These are phyloP conservation scores for Plasmopara muralis DNA, from an alignment of 352 stramenopile species.

Conservation along the genomic window DNA sequence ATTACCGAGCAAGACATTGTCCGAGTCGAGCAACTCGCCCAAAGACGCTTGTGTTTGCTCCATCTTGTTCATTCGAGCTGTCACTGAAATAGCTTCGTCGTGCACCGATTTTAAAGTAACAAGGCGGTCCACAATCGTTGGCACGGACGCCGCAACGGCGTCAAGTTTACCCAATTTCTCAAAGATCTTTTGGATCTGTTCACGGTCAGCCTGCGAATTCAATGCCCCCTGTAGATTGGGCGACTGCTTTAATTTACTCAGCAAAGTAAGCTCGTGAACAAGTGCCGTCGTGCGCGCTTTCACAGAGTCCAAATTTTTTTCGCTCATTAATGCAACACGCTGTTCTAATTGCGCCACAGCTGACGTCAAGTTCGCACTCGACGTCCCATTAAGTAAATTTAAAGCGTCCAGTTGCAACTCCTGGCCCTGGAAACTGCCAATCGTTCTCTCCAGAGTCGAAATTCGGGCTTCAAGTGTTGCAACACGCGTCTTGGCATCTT, in stretches of 20 bases:
- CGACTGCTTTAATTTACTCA: constrained; percentile 76
- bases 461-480: constrained; percentile 53
- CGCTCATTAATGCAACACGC: constrained; percentile 58
- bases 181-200: constrained; percentile 68
- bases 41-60: constrained; percentile 55
- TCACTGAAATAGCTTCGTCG: constrained; percentile 50
- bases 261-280: constrained; percentile 67
- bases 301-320: constrained; percentile 74
- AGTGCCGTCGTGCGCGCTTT: constrained; percentile 70
- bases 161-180: constrained; percentile 58
- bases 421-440: constrained; percentile 49
- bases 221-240: constrained; percentile 49
- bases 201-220: constrained; percentile 47
- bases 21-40: constrained; percentile 50
- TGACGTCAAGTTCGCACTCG: constrained; percentile 34
- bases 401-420: constrained; percentile 45
- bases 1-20: constrained; percentile 57
- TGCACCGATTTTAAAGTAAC: constrained; percentile 67
- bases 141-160: constrained; percentile 50
- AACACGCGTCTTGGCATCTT: constrained; percentile 56
- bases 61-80: constrained; percentile 46
- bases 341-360: constrained; percentile 55
- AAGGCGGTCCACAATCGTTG: constrained; percentile 63
- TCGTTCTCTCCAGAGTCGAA: constrained; percentile 47
- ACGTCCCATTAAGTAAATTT: constrained; percentile 11